These are phyloP conservation scores for Apiospora hydei DNA, from an alignment of 2,329 filamentous ascomycete species.

Conservation along the genomic window DNA sequence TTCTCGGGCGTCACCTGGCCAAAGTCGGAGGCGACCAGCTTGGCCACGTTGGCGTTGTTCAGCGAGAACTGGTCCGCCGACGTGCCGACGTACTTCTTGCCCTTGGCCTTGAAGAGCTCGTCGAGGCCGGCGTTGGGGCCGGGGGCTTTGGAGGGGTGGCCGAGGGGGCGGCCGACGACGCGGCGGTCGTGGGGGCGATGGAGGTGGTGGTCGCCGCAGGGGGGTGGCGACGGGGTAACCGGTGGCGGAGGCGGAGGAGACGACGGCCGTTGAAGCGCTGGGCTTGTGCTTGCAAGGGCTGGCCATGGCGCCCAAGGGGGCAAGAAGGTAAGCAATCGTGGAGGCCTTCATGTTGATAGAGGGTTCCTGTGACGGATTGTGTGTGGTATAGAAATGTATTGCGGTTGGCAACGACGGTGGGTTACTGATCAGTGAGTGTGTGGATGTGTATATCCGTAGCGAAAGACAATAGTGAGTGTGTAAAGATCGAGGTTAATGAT, in stretches of 20 bases:
- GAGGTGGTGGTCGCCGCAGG: neutral
- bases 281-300: constrained; percentile 27
- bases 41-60: constrained; percentile 25
- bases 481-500: constrained; percentile 7
- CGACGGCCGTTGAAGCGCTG: constrained; percentile 23
- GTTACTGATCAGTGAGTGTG: neutral
- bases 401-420: neutral
- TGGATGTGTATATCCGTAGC: neutral
- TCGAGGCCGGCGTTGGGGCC: constrained; percentile 28
- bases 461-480: neutral
- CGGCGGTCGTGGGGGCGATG: neutral
- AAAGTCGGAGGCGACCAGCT: constrained; percentile 32
- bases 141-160: constrained; percentile 11
- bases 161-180: constrained; percentile 15
- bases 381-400: neutral
- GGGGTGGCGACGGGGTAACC: neutral
- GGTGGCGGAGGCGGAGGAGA: neutral
- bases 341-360: constrained; percentile 30
- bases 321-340: constrained; percentile 31
- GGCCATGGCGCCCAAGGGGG: constrained; percentile 32
- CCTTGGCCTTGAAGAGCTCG: constrained; percentile 35
- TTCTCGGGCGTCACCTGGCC: constrained; percentile 42
- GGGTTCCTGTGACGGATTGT: neutral
- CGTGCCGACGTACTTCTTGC: constrained; percentile 36
- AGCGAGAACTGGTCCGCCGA: constrained; percentile 30